Conservation (phyloP, 164 flowering plant genomes). For the Aristolochia fimbriata region DNA sequence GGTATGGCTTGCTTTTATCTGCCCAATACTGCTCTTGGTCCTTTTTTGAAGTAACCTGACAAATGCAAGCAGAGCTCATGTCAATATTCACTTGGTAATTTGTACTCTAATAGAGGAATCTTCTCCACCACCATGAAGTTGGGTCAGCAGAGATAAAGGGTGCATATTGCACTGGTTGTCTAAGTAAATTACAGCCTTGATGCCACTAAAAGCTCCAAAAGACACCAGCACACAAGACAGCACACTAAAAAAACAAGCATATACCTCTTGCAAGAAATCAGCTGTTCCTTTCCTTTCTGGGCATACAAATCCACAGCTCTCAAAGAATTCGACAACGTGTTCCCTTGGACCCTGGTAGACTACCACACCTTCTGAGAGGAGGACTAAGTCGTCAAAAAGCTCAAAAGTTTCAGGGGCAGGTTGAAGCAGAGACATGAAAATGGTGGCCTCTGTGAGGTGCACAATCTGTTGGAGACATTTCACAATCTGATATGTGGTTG, state of each 20-base stretch:
- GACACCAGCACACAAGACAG: too few species aligned
- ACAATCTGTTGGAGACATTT: conserved; percentile 92
- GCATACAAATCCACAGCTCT: conserved; percentile 67
- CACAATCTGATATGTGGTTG: conserved; percentile 93
- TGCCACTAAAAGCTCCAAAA: too few species aligned
- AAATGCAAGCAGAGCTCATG: background rate
- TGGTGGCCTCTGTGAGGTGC: conserved; percentile 70
- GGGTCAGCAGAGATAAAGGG: too few species aligned
- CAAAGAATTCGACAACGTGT: conserved; percentile 69
- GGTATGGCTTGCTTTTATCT: conserved; percentile 53
- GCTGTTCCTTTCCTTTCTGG: conserved; percentile 92
- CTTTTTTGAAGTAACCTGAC: conserved; percentile 81
- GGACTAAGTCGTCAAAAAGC: conserved; percentile 83
- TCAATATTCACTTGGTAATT: too few species aligned
- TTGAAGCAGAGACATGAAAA: conserved; percentile 86
- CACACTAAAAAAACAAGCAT: background rate
- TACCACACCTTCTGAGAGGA: conserved; percentile 82
- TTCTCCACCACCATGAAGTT: too few species aligned
- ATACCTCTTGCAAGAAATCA: conserved; percentile 94
- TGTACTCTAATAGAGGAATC: too few species aligned
- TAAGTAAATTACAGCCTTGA: too few species aligned
- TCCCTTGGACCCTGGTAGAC: conserved; percentile 90
- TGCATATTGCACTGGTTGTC: too few species aligned
- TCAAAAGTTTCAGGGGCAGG: conserved; percentile 96
- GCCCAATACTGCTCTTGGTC: conserved; percentile 96